Evolutionary conservation across 2,329 filamentous ascomycete genomes (phyloP).

Genomic region (Dryadomyces quercivorus): DNA sequence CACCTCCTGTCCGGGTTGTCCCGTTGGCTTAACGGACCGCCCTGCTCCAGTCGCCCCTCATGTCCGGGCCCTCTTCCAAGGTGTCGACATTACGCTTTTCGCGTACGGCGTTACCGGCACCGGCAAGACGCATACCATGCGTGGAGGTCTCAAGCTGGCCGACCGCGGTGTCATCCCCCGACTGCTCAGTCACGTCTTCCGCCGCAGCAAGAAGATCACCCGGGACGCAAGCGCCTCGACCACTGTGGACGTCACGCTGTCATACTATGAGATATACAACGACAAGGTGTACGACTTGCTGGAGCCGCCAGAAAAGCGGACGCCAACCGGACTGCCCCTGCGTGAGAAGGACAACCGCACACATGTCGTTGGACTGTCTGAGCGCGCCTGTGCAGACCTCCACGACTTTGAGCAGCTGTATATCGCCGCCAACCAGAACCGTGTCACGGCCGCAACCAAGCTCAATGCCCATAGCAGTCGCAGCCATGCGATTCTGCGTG

Average conservation of each 20-base stretch:
- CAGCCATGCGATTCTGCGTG: constrained; percentile 81
- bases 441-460: constrained; percentile 82
- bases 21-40: too few relatives aligned
- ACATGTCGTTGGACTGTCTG: constrained; percentile 73
- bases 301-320: constrained; percentile 77
- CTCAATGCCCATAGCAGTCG: constrained; percentile 84
- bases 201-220: constrained; percentile 70
- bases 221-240: constrained; percentile 66
- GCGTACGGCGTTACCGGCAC: constrained; percentile 90
- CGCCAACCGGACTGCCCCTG: constrained; percentile 65
- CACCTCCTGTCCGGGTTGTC: not conserved
- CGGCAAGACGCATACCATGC: constrained; percentile 94
- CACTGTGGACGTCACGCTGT: constrained; percentile 61
- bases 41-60: constrained; percentile 61
- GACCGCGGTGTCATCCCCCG: constrained; percentile 83
- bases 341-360: constrained; percentile 81
- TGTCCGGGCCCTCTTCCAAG: constrained; percentile 83
- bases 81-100: constrained; percentile 79
- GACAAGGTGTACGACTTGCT: constrained; percentile 90
- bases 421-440: constrained; percentile 83
- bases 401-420: constrained; percentile 87
- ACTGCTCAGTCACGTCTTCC: constrained; percentile 73
- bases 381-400: constrained; percentile 68
- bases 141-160: constrained; percentile 73
- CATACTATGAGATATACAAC: constrained; percentile 96